Evolutionary conservation across 2,329 filamentous ascomycete genomes (phyloP).

Genomic region (Teratosphaeriaceae sp.): DNA sequence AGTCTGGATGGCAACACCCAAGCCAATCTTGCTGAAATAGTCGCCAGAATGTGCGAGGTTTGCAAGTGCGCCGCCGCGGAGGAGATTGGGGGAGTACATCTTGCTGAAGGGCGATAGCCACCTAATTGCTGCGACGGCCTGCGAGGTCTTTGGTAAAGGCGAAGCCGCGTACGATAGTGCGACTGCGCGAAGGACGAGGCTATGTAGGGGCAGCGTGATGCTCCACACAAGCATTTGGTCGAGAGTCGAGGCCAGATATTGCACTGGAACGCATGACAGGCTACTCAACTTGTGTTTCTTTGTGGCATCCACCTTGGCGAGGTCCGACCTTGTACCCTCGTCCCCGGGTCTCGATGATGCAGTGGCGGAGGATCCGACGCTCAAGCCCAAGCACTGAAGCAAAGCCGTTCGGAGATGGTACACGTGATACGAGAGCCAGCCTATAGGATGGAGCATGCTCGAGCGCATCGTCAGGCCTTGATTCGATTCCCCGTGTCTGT

Average conservation of each 20-base stretch:
- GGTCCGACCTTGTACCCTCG: background rate
- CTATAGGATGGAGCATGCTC: conserved; percentile 9
- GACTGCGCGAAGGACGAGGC: conserved; percentile 16
- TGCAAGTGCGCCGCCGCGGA: too few species aligned
- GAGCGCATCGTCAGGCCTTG: background rate
- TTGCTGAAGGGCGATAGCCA: too few species aligned
- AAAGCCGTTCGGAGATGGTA: conserved; percentile 13
- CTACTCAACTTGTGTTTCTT: conserved; percentile 10
- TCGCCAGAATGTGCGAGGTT: background rate
- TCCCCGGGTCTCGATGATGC: background rate
- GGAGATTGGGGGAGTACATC: too few species aligned
- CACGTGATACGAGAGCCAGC: conserved; percentile 17
- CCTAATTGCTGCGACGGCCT: conserved; percentile 5
- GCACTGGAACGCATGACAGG: conserved; percentile 18
- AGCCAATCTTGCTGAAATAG: conserved; percentile 17
- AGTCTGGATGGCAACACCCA: conserved; percentile 15
- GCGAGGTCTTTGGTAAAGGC: conserved; percentile 6
- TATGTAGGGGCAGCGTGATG: conserved; percentile 21
- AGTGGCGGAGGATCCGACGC: too few species aligned
- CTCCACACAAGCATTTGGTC: conserved; percentile 17
- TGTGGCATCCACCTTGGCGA: background rate
- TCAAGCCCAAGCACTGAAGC: conserved; percentile 19
- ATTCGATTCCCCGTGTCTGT: too few species aligned
- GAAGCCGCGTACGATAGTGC: conserved; percentile 14
- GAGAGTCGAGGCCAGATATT: conserved; percentile 15